phyloP scores from a whole-genome alignment of 768 basidiomycete species.

The Tulasnella sp. region DNA sequence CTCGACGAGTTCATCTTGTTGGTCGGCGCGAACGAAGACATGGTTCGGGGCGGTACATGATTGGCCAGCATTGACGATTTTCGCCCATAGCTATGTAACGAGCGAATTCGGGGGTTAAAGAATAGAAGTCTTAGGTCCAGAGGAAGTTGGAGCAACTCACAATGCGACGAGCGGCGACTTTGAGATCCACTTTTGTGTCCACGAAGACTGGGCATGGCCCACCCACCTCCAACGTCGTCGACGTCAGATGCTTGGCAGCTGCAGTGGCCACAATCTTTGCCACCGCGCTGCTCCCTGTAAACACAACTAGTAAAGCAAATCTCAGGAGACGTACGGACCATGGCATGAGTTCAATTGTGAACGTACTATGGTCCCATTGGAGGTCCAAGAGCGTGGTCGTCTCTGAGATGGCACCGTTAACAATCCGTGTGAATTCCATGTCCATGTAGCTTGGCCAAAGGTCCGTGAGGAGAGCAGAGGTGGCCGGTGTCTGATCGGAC shows the following conservation, averaged over 20 bases:
- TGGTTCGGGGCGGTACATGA: constrained; percentile 60
- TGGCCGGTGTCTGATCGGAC: constrained; percentile 53
- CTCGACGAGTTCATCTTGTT: constrained; percentile 38
- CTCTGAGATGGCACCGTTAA: constrained; percentile 29
- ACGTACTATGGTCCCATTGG: constrained; percentile 9
- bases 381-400: constrained; percentile 1
- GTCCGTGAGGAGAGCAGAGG: constrained; percentile 49
- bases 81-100: too few species aligned
- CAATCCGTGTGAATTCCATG: not conserved
- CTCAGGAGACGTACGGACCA: too few species aligned
- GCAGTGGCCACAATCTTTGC: constrained; percentile 4
- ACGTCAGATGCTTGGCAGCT: constrained; percentile 8
- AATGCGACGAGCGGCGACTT: constrained; percentile 23
- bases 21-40: constrained; percentile 38
- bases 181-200: constrained; percentile 21
- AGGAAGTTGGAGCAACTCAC: constrained; percentile 25
- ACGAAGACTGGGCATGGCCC: constrained; percentile 28
- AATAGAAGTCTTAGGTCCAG: too few species aligned
- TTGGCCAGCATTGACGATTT: constrained; percentile 62
- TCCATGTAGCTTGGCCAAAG: constrained; percentile 2
- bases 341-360: too few species aligned
- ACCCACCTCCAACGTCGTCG: constrained; percentile 12
- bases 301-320: not conserved
- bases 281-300: constrained; percentile 4
- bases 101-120: too few species aligned